phyloP scores from a whole-genome alignment of 2,329 filamentous ascomycete genomes.

The Akanthomyces dipterigenus region DNA sequence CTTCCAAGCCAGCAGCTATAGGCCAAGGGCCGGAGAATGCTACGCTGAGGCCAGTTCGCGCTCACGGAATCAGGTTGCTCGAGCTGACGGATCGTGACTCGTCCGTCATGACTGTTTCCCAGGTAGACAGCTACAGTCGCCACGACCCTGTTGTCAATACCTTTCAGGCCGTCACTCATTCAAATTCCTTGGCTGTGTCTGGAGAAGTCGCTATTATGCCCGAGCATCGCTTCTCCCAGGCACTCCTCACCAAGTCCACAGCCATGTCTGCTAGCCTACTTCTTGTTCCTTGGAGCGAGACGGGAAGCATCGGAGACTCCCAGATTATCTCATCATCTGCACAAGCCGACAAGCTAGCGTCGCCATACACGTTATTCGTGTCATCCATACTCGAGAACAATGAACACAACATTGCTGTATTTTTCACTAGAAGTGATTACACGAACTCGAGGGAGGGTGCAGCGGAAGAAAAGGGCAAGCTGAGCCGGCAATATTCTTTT shows the following conservation, averaged over 20 bases:
- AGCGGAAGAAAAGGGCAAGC: conserved; percentile 30
- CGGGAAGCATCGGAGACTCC: conserved; percentile 66
- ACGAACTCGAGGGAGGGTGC: conserved; percentile 34
- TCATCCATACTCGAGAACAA: conserved; percentile 56
- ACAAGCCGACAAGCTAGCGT: conserved; percentile 32
- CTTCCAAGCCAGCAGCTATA: conserved; percentile 17
- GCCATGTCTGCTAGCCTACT: conserved; percentile 67
- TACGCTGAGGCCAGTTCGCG: conserved; percentile 45
- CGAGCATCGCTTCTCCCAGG: conserved; percentile 70
- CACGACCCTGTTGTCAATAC: conserved; percentile 85
- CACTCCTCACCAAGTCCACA: conserved; percentile 62
- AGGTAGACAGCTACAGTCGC: conserved; percentile 64
- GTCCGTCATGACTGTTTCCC: conserved; percentile 89
- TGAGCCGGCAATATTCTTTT: conserved; percentile 51
- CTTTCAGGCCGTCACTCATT: conserved; percentile 81
- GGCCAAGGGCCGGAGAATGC: conserved; percentile 15
- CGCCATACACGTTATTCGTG: conserved; percentile 67
- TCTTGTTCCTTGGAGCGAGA: conserved; percentile 85
- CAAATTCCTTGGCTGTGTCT: conserved; percentile 72
- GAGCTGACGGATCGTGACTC: conserved; percentile 89
- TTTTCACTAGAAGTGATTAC: conserved; percentile 56
- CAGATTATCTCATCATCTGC: conserved; percentile 25
- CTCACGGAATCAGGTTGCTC: conserved; percentile 78
- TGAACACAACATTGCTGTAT: conserved; percentile 64
- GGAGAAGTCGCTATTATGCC: conserved; percentile 77